Base-by-base conservation (phyloP, 2,329 filamentous ascomycete genomes). In the Aureobasidium sp. region DNA sequence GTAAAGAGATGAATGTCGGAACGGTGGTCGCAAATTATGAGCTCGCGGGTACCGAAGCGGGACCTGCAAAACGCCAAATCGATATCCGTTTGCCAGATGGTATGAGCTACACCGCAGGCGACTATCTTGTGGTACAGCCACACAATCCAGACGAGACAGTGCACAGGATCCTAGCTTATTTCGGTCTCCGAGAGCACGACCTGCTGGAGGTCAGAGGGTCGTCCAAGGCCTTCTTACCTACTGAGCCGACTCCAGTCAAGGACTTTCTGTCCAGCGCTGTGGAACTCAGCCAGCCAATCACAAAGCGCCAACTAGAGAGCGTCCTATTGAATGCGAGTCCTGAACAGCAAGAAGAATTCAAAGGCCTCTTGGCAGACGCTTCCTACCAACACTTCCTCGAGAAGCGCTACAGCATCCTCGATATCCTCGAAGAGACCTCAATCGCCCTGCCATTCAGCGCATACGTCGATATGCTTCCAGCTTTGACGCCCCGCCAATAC, bases 211-310 rank as follows among this genome's bases (percentile, higher is more conserved):
- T 90, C 15, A 65, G 67, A 2, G 71, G 71, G 21, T 47, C 50
- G 74, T 75, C 3, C 78, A 80, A n/a, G 75, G 78, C 10, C 13
- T 59, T 34, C 32, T 10, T 59, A 10, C 36, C 42, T 10, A 49
- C 32, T 2, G 49, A 53, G 49, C 49, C 49, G 1, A 53, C 34
- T 10, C n/a, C 49, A 3, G 15, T 85, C 0, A 77, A 77, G 13
- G 83, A 85, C 61, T 76, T 91, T 0, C 77, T 91, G 1, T 80
- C 82, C 1, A 83, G 83, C 0, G 90, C 89, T 63, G 84, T 91
- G 3, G 89, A 91, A 72, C 78, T 91, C 3, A 81, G 80, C 3
- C 86, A 88, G 66, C 86, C 86, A 0, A 87, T 86, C 1, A 90
- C 86, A 5, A 36, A 53, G 49, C 49, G 49, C 15, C 49, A 53